phyloP scores from a whole-genome alignment of 352 stramenopile genomes.

The Pythium phragmitis region DNA sequence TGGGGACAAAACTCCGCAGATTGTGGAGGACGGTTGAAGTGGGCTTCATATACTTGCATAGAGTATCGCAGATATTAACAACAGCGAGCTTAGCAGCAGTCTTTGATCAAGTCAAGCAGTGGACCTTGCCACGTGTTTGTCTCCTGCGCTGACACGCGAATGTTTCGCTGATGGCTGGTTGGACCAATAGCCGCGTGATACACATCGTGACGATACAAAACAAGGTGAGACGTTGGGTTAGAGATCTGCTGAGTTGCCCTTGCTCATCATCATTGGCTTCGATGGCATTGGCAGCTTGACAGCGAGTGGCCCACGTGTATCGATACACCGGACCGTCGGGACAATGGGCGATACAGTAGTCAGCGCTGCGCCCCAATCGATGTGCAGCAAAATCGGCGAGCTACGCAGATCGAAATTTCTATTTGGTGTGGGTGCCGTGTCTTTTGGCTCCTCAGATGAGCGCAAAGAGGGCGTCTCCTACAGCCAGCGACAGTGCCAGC shows the following conservation, averaged over 20 bases:
- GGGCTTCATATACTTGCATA: conserved; percentile 5
- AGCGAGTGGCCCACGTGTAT: too few relatives aligned
- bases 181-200: background rate
- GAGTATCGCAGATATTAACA: conserved; percentile 7
- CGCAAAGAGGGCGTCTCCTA: conserved; percentile 50
- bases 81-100: conserved; percentile 24
- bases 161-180: background rate
- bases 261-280: background rate
- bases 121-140: conserved; percentile 28
- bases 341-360: too few relatives aligned
- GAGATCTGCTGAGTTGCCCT: background rate
- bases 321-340: too few relatives aligned
- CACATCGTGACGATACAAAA: conserved; percentile 4
- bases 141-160: conserved; percentile 14
- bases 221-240: conserved; percentile 6
- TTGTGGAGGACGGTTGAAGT: background rate
- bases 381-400: background rate
- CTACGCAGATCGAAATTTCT: background rate
- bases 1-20: conserved; percentile 3
- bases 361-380: too few relatives aligned
- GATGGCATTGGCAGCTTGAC: too few relatives aligned
- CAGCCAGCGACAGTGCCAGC: conserved; percentile 44
- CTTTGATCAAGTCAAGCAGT: conserved; percentile 1
- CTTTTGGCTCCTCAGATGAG: conserved; percentile 12
- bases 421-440: background rate